A percentile compares a stretch with the other conserved stretches of the same genome.
phyloP scores from a whole-genome alignment of 129 eudicot genomes.

The Ambrosia trifida region DNA sequence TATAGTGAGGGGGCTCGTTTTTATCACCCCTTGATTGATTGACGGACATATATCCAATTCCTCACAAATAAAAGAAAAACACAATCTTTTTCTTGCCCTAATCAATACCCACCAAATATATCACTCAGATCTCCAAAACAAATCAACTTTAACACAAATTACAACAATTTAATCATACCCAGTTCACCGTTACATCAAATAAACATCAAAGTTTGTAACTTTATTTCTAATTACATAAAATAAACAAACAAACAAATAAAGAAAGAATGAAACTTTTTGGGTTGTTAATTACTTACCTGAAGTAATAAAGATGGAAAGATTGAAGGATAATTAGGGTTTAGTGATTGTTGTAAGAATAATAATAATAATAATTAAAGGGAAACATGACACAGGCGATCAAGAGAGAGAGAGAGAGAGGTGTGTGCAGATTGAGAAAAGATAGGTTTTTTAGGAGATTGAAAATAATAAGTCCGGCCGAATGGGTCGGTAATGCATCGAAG shows the following conservation, averaged over 20 bases:
- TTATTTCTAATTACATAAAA: conserved; percentile 13
- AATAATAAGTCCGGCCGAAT: conserved; percentile 28
- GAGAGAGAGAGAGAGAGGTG: conserved; percentile 8
- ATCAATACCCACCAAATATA: conserved; percentile 25
- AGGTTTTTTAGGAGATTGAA: conserved; percentile 43
- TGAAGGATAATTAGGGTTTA: conserved; percentile 33
- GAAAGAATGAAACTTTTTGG: conserved; percentile 16
- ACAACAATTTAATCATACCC: background rate
- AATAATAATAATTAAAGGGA: conserved; percentile 18
- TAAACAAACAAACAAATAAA: too few relatives aligned
- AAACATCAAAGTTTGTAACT: background rate
- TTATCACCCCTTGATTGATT: conserved; percentile 83
- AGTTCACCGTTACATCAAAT: conserved; percentile 27
- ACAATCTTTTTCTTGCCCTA: conserved; percentile 17
- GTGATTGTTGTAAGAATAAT: conserved; percentile 10
- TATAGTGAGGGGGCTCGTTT: conserved; percentile 65
- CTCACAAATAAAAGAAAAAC: conserved; percentile 18
- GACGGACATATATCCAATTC: conserved; percentile 78
- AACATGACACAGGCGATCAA: conserved; percentile 21
- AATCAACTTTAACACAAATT: background rate
- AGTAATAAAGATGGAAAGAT: conserved; percentile 19
- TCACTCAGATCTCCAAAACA: conserved; percentile 35
- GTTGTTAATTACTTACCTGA: conserved; percentile 28
- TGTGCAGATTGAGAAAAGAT: conserved; percentile 28
- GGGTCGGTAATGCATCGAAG: conserved; percentile 43